Conservation (phyloP, 1,284 basidiomycete species). For the Chalciporus sp. region DNA sequence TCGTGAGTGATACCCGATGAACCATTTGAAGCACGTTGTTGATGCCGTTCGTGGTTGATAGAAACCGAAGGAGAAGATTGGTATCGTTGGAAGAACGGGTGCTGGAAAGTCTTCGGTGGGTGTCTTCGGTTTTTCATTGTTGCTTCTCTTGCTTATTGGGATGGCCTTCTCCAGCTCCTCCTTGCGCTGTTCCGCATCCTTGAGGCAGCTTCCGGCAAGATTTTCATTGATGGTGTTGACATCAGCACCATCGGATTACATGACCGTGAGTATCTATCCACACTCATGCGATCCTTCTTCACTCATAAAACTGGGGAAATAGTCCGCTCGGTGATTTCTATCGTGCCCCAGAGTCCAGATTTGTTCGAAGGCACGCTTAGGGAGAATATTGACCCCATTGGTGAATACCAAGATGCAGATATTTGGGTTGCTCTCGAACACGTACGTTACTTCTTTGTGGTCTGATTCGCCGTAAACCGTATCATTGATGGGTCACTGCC, state of each 20-base stretch:
- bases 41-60: slow-evolving; percentile 25
- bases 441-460: slow-evolving; percentile 39
- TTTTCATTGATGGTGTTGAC: slow-evolving; percentile 84
- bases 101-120: slow-evolving; percentile 89
- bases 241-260: slow-evolving; percentile 83
- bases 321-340: slow-evolving; percentile 80
- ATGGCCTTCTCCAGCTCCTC: slow-evolving; percentile 44
- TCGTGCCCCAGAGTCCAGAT: slow-evolving; percentile 86
- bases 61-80: slow-evolving; percentile 82
- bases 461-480: slow-evolving; percentile 4
- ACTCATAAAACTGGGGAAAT: background rate
- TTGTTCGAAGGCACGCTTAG: slow-evolving; percentile 87
- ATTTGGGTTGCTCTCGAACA: slow-evolving; percentile 85
- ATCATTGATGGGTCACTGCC: background rate
- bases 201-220: slow-evolving; percentile 79
- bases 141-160: background rate
- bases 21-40: slow-evolving; percentile 20
- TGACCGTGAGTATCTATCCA: slow-evolving; percentile 52
- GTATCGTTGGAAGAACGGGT: slow-evolving; percentile 87
- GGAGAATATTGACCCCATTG: slow-evolving; percentile 83
- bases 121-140: background rate
- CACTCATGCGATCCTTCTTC: too few species aligned
- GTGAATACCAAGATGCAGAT: slow-evolving; percentile 69
- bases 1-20: slow-evolving; percentile 44
- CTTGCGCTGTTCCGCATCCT: slow-evolving; percentile 80